Percentiles rank a stretch among this genome's conserved stretches.
Conservation (phyloP, 768 basidiomycete genomes). For the Lactarius trivialis region DNA sequence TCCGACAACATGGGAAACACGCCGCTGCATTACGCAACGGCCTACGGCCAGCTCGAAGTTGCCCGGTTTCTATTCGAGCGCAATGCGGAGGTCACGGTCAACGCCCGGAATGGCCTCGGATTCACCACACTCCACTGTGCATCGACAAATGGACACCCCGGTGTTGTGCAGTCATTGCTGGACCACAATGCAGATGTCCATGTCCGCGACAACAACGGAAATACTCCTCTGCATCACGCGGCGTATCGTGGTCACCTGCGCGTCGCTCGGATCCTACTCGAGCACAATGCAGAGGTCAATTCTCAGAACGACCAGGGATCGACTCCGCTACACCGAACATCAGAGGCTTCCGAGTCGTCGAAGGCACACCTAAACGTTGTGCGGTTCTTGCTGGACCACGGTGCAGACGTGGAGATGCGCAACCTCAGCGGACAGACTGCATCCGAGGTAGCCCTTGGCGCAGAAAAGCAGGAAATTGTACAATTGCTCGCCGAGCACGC, state of each 20-base stretch:
- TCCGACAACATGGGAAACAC: background rate
- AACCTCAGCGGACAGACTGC: no score
- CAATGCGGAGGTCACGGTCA: background rate
- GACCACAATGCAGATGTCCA: background rate
- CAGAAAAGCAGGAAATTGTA: no score
- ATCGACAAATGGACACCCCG: rapidly evolving
- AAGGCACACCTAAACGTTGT: no score
- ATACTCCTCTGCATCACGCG: background rate
- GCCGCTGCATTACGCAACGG: background rate
- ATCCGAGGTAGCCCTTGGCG: no score
- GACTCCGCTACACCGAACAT: no score
- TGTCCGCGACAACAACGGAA: background rate
- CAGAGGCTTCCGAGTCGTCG: no score
- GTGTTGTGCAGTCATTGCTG: background rate
- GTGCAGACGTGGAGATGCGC: no score
- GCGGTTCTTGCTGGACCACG: no score
- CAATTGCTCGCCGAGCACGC: no score
- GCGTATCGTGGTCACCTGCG: background rate
- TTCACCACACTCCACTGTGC: background rate
- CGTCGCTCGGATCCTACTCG: background rate
- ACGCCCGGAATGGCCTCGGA: background rate
- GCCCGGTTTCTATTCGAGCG: background rate
- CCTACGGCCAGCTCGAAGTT: background rate
- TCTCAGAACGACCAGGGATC: background rate
- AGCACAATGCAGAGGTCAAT: background rate